Base-by-base conservation (phyloP, 176 grass and related monocot genomes). In the Pontederia crassipes region DNA sequence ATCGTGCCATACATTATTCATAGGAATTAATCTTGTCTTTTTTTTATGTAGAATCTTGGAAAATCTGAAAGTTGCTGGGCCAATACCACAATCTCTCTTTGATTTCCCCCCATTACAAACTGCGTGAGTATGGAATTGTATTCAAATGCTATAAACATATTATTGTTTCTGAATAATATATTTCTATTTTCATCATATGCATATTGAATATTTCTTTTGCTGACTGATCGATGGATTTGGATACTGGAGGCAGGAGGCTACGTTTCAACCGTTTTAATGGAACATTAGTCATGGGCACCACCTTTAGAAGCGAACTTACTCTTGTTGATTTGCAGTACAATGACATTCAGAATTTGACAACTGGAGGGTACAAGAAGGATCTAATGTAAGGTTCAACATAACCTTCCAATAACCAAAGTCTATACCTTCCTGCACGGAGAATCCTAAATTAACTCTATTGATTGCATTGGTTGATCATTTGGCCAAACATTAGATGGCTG, bases 281-380 rank as follows among this genome's bases (percentile, higher is more conserved):
- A 46, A 95, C 90, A 3, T 59, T 95, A 11, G 51, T 17, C 10
- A 79, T 89, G 17, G 74, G 81, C 50, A 53, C 67, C 11, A 67
- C 68, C 20, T 81, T 65, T 68, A 56, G 82, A 16, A 72, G 61
- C 56, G 74, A 71, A 52, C 90, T 89, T 45, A 49, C 67, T 40
- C 17, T 70, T 28, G 80, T 95, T 40, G 90, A 95, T 89, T 50
- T 95, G 50, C 83, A 48, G 26, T 62, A 86, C 40, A 95, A 95
- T 28, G 0, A 65, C 0, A 95, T 95, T 8, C 49, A 8, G 14
- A 0, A 14, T 6, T 11, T 83, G 1, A 81, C 76, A 17, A 0
- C 62, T 17, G 67, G 73, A 15, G 85, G 51, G 49, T 88, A 86
- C 66, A 59, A 3, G 11, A 75, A 89, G 9, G 62, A 28, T 1